Base-by-base conservation (phyloP, 345 rosid species). In the Balakata baccata region DNA sequence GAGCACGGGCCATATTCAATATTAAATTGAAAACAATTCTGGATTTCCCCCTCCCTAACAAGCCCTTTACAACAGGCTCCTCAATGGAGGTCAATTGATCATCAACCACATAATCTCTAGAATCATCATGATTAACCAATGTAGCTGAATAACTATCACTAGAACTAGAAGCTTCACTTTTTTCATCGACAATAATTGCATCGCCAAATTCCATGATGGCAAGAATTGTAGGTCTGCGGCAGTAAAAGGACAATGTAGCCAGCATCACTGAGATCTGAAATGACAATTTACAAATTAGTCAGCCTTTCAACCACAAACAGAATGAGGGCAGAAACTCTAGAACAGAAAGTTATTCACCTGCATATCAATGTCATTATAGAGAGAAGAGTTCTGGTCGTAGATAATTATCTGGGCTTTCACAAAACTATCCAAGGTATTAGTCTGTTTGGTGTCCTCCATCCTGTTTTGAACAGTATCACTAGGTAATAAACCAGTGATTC, bases 1-100 rank as follows among this genome's bases (percentile, higher is more conserved):
- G 96, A 63, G 99, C 96, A 46, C 85, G 92, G 64, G 90, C 88
- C 99, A 95, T 92, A 79, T 91, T 91, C 78, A 95, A 78, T 57
- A 85, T 84, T 79, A 95, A 76, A 77, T 87, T 91, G 79, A 95
- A 92, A 71, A 95, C 83, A 72, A 87, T 81, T 81, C 96, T 84
- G 62, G 97, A 88, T 85, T 95, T 95, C 73, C 99, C 99, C 78
- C 86, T 95, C 74, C 99, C 99, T 63, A 95, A 80, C 67, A 95
- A 83, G 83, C 98, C 94, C 84, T 84, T 95, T 68, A 91, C 88
- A 84, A 86, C 85, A 73, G 89, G 85, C 64, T 89, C 96, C 82
- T 81, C 85, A 58, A 50, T 29, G 9, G 73, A 71, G 49, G 63
- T 63, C 52, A 71, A 74, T 25, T 75, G 83, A 82, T 79, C 81